A percentile compares a stretch with the other conserved stretches of the same genome.
Conservation (phyloP, 768 basidiomycete genomes). For the Lentinus tigrinus region DNA sequence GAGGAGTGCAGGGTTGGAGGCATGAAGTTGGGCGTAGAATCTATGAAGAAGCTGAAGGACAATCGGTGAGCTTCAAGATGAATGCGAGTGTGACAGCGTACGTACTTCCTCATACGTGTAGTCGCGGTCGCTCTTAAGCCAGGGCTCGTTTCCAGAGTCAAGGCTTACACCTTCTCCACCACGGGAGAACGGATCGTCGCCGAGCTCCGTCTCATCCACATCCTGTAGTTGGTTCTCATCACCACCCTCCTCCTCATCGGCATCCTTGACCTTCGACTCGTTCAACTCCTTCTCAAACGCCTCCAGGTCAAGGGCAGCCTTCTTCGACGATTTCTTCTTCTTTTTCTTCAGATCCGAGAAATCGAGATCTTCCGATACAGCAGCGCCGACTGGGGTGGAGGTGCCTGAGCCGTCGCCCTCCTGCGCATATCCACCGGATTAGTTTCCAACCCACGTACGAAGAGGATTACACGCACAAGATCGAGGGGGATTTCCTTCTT, state of each 20-base stretch:
- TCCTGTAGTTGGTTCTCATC: constrained; percentile 60
- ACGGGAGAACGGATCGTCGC: constrained; percentile 83
- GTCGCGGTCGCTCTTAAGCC: constrained; percentile 91
- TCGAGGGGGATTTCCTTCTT: constrained; percentile 87
- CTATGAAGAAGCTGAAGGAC: constrained; percentile 77
- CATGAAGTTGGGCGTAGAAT: constrained; percentile 88
- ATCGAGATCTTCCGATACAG: constrained; percentile 72
- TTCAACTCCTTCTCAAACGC: constrained; percentile 93
- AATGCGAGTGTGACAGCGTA: background rate
- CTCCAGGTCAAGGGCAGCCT: constrained; percentile 84
- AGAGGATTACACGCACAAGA: constrained; percentile 65
- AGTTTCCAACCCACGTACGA: constrained; percentile 46
- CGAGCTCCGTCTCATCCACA: constrained; percentile 80
- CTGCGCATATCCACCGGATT: background rate
- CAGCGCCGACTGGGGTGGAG: constrained; percentile 49
- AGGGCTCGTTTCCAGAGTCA: constrained; percentile 80
- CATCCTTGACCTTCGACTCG: constrained; percentile 61
- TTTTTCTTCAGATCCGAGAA: constrained; percentile 98
- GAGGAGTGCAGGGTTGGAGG: constrained; percentile 89
- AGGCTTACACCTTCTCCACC: constrained; percentile 52
- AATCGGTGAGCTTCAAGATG: background rate
- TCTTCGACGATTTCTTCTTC: constrained; percentile 90
- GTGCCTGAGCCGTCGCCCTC: constrained; percentile 61
- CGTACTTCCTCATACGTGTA: constrained; percentile 92
- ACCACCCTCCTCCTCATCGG: constrained; percentile 55